These are phyloP conservation scores for Hanseniaspora thailandica DNA, from an alignment of 805 yeast genomes.

Conservation along the genomic window DNA sequence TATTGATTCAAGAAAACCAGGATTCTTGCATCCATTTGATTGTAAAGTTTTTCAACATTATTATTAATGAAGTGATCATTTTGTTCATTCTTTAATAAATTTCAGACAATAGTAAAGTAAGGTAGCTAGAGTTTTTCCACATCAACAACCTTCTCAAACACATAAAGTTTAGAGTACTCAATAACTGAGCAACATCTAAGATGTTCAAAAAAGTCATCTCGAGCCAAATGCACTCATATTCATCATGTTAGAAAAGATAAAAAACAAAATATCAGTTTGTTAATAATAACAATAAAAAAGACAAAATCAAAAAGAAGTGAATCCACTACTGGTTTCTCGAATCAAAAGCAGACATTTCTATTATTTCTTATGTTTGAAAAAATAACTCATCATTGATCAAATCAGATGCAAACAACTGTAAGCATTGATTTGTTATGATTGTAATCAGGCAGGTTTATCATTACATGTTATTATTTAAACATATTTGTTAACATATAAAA, in stretches of 20 bases:
- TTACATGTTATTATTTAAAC: neutral
- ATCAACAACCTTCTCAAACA: constrained; percentile 50
- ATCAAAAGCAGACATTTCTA: constrained; percentile 1
- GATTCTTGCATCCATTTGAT: too few species aligned
- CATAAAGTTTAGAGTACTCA: constrained; percentile 23
- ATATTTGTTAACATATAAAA: neutral
- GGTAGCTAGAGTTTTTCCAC: constrained; percentile 99
- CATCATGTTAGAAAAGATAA: constrained; percentile 45
- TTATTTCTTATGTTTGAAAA: neutral
- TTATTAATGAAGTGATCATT: neutral
- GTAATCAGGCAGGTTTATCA: too few species aligned
- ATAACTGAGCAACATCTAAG: constrained; percentile 14
- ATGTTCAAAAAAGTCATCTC: constrained; percentile 39
- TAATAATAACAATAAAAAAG: neutral
- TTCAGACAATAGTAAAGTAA: constrained; percentile 53
- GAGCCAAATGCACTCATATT: constrained; percentile 99
- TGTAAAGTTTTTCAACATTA: neutral
- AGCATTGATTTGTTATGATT: neutral
- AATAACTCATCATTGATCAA: neutral
- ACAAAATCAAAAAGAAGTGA: neutral
- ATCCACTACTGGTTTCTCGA: neutral
- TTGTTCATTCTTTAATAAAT: constrained; percentile 4
- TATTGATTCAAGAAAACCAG: neutral
- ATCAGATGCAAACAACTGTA: neutral
- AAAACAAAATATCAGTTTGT: neutral